These are phyloP conservation scores for Sporopachydermia cereana DNA, from an alignment of 1,139 yeast genomes.

Conservation along the genomic window DNA sequence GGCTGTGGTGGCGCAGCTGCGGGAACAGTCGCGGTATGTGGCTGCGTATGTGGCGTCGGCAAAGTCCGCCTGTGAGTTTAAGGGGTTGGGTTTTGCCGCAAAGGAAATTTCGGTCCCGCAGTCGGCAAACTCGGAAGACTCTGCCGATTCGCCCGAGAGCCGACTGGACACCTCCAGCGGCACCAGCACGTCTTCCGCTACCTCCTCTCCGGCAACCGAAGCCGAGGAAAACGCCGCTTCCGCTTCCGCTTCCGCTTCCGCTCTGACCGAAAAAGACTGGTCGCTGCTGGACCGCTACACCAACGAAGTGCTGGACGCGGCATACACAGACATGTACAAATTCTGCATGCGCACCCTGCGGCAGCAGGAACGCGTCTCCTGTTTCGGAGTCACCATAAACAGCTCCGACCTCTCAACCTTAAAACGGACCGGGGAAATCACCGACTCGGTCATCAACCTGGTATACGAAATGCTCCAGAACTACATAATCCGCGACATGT, in stretches of 20 bases:
- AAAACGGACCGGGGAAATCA: slow-evolving; percentile 3
- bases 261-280: background rate
- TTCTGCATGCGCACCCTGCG: background rate
- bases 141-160: too few relatives aligned
- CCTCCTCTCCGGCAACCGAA: too few relatives aligned
- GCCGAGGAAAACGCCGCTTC: too few relatives aligned
- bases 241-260: background rate
- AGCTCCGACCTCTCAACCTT: slow-evolving; percentile 1
- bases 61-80: background rate
- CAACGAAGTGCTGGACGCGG: slow-evolving; percentile 3
- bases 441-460: slow-evolving; percentile 2
- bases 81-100: background rate
- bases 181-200: too few relatives aligned
- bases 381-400: slow-evolving; percentile 1
- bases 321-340: slow-evolving; percentile 1
- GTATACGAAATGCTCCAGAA: slow-evolving; percentile 3
- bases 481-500: background rate
- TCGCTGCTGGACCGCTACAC: slow-evolving; percentile 1
- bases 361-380: background rate
- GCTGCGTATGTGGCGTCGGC: background rate
- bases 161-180: too few relatives aligned
- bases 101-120: background rate
- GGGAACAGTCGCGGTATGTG: background rate
- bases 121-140: background rate
- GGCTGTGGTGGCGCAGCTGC: background rate